Percentiles rank a stretch among this genome's conserved stretches.
These are phyloP conservation scores for Neofusicoccum umdonicola DNA, from an alignment of 2,329 filamentous ascomycete genomes.

Conservation along the genomic window DNA sequence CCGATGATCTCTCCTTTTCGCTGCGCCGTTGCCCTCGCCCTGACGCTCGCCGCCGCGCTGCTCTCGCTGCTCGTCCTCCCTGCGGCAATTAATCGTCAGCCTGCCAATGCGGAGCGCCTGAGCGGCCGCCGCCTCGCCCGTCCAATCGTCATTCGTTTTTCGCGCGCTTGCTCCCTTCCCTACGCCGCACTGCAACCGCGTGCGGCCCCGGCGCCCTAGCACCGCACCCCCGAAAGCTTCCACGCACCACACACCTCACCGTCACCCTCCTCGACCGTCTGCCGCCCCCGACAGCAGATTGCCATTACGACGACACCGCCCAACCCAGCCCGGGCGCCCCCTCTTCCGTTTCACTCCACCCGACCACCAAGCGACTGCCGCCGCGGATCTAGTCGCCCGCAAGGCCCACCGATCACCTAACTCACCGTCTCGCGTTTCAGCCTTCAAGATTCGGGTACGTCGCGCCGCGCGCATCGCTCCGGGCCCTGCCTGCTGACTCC, in stretches of 20 bases:
- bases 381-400: constrained; percentile 20
- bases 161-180: constrained; percentile 13
- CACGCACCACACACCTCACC: constrained; percentile 13
- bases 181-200: constrained; percentile 11
- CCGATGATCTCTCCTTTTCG: constrained; percentile 14
- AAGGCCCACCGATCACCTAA: constrained; percentile 19
- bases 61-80: not conserved
- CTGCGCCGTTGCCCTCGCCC: not conserved
- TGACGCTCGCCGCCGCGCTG: not conserved
- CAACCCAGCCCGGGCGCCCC: constrained; percentile 11
- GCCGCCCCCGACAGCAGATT: constrained; percentile 16
- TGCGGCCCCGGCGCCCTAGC: constrained; percentile 15
- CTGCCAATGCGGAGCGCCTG: constrained; percentile 15
- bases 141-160: constrained; percentile 14
- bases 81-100: constrained; percentile 12
- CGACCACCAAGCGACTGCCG: constrained; percentile 17
- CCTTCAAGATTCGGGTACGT: constrained; percentile 18
- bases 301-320: constrained; percentile 17
- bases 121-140: not conserved
- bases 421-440: constrained; percentile 21
- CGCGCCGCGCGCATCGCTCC: constrained; percentile 1
- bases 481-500: not conserved
- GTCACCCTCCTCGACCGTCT: constrained; percentile 14
- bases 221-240: constrained; percentile 15
- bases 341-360: constrained; percentile 15